Base-by-base conservation (phyloP, 768 basidiomycete genomes). In the Macrolepiota albuminosa region DNA sequence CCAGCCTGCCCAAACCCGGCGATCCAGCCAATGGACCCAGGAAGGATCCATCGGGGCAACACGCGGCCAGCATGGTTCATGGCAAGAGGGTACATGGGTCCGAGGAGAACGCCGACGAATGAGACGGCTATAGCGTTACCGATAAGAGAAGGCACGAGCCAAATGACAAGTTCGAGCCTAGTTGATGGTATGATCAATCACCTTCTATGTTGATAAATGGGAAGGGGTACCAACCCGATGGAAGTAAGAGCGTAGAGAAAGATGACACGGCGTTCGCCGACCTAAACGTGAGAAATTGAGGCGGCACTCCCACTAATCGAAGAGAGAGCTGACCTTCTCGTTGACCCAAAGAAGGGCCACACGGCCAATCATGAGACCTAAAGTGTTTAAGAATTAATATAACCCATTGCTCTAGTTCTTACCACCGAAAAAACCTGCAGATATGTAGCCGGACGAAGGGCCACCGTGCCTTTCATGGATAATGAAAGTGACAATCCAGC, bases 11-110 rank as follows among this genome's bases (percentile, higher is more conserved):
- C 89, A 34, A 84, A 79, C 4, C 83, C 84, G 9, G 84, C 83
- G 26, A 87, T 84, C 85, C 85, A 87, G 13, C 86, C 86, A 45
- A 88, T 84, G 13, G 84, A 78, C 29, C 80, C 82, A 54, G 78
- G 80, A 31, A 91, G 76, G 9, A 94, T 76, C 80, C 86, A 87
- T 6, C 79, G 78, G 6, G 92, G 92, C 8, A 95, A 70, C 53
- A 92, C 77, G 3, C 84, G 78, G 5, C 84, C 80, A 0, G 86
- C 75, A 45, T 88, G 82, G 66, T 88, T 89, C 83, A 93, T 85
- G 13, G 83, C 78, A 47, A 89, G 81, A 1, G 87, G 88, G 65
- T 87, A 91, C 74, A 91, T 83, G 2, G 88, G 89, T 1, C 88
- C 90, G 14, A 92, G 75, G 26, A 90, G 71, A 13, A 89, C 53